Conservation (phyloP, 495 filamentous ascomycete species). For the Elasticomyces elasticus region DNA sequence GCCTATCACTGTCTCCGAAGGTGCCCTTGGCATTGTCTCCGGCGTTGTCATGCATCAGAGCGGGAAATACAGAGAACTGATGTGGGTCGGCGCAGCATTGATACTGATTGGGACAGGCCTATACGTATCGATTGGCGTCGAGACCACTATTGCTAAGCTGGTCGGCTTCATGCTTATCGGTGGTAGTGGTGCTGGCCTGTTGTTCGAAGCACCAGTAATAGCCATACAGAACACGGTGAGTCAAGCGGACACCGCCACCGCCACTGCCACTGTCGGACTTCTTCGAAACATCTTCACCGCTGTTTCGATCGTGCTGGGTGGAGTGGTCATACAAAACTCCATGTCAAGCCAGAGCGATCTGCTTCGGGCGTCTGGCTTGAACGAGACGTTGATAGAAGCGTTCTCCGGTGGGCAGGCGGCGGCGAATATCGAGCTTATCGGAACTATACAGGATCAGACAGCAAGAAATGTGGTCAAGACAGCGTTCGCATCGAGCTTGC, state of each 20-base stretch:
- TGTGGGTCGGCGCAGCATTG: constrained; percentile 40
- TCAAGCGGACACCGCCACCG: constrained; percentile 28
- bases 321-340: constrained; percentile 42
- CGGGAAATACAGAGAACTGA: constrained; percentile 49
- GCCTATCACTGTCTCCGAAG: constrained; percentile 43
- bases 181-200: constrained; percentile 27
- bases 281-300: constrained; percentile 27
- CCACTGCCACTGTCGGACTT: constrained; percentile 29
- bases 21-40: constrained; percentile 38
- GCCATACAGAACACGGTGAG: constrained; percentile 28
- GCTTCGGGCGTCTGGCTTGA: constrained; percentile 41
- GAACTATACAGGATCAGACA: constrained; percentile 34
- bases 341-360: constrained; percentile 38
- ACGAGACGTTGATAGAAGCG: constrained; percentile 28
- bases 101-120: constrained; percentile 45
- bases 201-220: constrained; percentile 32
- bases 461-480: constrained; percentile 41
- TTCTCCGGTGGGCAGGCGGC: constrained; percentile 42
- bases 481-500: constrained; percentile 50
- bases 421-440: constrained; percentile 42
- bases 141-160: constrained; percentile 36
- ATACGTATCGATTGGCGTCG: constrained; percentile 38
- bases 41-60: constrained; percentile 51
- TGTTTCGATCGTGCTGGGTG: constrained; percentile 30
- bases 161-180: constrained; percentile 30